Percentiles rank a stretch among this genome's conserved stretches.
Conservation (phyloP, 495 filamentous ascomycete genomes). For the Aspergillus leporis region DNA sequence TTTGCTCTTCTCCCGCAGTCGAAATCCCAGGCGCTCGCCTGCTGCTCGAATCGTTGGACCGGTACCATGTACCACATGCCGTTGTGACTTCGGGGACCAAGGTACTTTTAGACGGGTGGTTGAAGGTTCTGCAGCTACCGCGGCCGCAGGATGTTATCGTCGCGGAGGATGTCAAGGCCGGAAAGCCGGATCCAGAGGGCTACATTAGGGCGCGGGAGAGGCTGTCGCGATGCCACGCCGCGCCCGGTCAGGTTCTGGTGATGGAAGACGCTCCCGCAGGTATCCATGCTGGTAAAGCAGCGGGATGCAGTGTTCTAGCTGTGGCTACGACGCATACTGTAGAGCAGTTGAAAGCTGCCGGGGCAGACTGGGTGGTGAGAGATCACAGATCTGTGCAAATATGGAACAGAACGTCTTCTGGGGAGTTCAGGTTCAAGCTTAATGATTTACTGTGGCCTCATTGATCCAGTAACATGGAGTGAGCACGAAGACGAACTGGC, state of each 20-base stretch:
- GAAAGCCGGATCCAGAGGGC: slow-evolving; percentile 74
- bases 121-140: slow-evolving; percentile 67
- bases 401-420: no score
- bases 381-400: no score
- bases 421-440: no score
- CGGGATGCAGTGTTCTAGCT: slow-evolving; percentile 74
- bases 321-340: slow-evolving; percentile 73
- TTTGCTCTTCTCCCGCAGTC: slow-evolving; percentile 63
- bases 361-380: slow-evolving; percentile 67
- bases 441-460: no score
- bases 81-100: slow-evolving; percentile 70
- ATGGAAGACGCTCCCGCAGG: slow-evolving; percentile 83
- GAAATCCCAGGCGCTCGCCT: slow-evolving; percentile 65
- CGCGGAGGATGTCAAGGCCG: slow-evolving; percentile 74
- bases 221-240: not conserved
- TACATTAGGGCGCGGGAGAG: slow-evolving; percentile 47
- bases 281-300: slow-evolving; percentile 72
- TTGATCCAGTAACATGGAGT: no score
- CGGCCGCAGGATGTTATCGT: slow-evolving; percentile 57
- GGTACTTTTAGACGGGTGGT: slow-evolving; percentile 73
- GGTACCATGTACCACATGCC: slow-evolving; percentile 70
- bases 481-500: no score
- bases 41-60: slow-evolving; percentile 50
- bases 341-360: slow-evolving; percentile 61
- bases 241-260: slow-evolving; percentile 58